Evolutionary conservation across 2,329 filamentous ascomycete genomes (phyloP).

Genomic region (Epichloe sp.): DNA sequence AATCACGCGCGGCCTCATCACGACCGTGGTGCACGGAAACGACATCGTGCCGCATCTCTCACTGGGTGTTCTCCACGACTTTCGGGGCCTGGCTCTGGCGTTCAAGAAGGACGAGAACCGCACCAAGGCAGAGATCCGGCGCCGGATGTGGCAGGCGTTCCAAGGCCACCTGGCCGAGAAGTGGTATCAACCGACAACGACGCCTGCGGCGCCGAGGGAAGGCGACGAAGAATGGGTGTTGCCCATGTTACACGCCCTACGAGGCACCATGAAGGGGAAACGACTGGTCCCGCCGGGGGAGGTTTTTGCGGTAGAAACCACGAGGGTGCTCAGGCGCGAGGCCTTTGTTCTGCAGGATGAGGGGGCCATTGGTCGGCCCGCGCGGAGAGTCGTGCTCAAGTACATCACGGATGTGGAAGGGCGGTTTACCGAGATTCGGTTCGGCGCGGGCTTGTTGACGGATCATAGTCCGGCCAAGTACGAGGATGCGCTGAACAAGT

Average conservation of each 20-base stretch:
- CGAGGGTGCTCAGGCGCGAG: slow-evolving; percentile 52
- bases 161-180: slow-evolving; percentile 47
- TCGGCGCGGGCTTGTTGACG: slow-evolving; percentile 59
- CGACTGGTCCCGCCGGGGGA: slow-evolving; percentile 67
- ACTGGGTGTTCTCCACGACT: slow-evolving; percentile 59
- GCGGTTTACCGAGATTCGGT: slow-evolving; percentile 56
- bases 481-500: slow-evolving; percentile 52
- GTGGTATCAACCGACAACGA: slow-evolving; percentile 35
- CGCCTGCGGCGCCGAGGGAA: slow-evolving; percentile 21
- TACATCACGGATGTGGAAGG: slow-evolving; percentile 60
- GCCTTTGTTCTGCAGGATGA: slow-evolving; percentile 39
- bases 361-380: slow-evolving; percentile 47
- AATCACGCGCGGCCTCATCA: slow-evolving; percentile 61
- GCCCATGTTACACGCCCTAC: slow-evolving; percentile 50
- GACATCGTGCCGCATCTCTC: slow-evolving; percentile 65
- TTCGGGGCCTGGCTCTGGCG: slow-evolving; percentile 57
- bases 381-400: slow-evolving; percentile 54
- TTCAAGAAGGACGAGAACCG: slow-evolving; percentile 60
- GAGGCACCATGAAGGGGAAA: slow-evolving; percentile 51
- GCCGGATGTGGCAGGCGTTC: slow-evolving; percentile 52
- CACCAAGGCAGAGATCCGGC: slow-evolving; percentile 53
- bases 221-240: slow-evolving; percentile 59
- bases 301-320: slow-evolving; percentile 59
- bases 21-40: slow-evolving; percentile 58
- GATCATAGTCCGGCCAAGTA: slow-evolving; percentile 67